Evolutionary conservation across 345 rosid genomes (phyloP).

Genomic region (Corymbia maculata): DNA sequence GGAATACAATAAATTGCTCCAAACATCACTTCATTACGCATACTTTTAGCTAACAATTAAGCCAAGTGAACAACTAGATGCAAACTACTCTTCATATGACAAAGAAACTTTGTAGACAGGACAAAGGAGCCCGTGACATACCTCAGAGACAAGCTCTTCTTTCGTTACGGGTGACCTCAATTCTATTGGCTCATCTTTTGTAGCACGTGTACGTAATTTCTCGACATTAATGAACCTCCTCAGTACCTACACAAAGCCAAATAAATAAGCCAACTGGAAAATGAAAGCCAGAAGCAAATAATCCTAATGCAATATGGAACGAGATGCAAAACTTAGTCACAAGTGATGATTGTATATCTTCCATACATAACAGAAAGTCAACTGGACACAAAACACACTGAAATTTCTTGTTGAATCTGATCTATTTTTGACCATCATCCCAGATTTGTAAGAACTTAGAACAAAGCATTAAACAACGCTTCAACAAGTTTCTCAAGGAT

Average conservation of each 20-base stretch:
- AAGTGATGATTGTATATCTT: background rate
- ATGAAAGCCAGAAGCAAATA: background rate
- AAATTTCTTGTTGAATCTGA: background rate
- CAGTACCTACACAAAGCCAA: constrained; percentile 28
- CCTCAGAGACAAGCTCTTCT: constrained; percentile 76
- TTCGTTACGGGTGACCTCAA: constrained; percentile 56
- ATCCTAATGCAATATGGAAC: background rate
- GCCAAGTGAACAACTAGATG: background rate
- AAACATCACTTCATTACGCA: background rate
- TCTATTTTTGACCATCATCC: background rate
- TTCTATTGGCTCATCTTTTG: constrained; percentile 72
- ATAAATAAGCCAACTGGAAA: background rate
- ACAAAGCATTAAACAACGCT: background rate
- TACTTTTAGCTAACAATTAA: background rate
- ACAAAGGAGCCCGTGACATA: background rate
- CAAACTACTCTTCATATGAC: background rate
- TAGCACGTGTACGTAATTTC: constrained; percentile 52
- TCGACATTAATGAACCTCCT: constrained; percentile 48
- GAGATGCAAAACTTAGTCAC: background rate
- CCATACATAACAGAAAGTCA: background rate
- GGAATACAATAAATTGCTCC: background rate
- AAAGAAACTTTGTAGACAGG: background rate
- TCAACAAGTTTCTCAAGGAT: background rate
- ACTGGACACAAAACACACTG: background rate
- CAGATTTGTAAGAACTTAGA: background rate